These are phyloP conservation scores for Lithocarpus polystachyus DNA, from an alignment of 306 rosid genomes.

Conservation along the genomic window DNA sequence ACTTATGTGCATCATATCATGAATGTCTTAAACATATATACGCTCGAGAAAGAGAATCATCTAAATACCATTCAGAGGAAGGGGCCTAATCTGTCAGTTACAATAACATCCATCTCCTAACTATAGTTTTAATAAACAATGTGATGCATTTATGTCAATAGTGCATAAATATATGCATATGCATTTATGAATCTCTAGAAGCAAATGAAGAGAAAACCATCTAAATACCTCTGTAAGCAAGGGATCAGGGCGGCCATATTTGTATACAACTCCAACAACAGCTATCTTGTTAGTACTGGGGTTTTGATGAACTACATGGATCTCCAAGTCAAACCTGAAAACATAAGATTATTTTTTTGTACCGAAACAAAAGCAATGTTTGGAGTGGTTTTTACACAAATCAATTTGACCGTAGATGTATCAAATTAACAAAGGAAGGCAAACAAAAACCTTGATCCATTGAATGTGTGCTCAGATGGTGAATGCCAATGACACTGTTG, in stretches of 20 bases:
- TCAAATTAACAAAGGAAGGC: not conserved
- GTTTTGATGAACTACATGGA: constrained; percentile 53
- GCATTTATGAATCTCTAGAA: not conserved
- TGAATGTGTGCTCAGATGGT: constrained; percentile 75
- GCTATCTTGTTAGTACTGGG: constrained; percentile 37
- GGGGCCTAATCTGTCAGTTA: not conserved
- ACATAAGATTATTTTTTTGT: not conserved
- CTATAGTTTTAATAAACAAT: not conserved
- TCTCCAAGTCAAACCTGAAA: constrained; percentile 59
- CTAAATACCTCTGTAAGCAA: constrained; percentile 56
- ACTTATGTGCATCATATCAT: not conserved
- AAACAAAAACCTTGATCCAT: constrained; percentile 52
- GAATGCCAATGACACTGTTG: constrained; percentile 79
- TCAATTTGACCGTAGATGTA: not conserved
- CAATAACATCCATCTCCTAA: not conserved
- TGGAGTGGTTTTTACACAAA: not conserved
- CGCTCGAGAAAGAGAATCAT: not conserved
- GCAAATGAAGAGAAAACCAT: not conserved
- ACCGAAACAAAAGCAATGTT: not conserved
- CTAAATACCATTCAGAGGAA: constrained; percentile 57
- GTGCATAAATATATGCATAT: not conserved
- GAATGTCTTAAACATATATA: not conserved
- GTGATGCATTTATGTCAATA: not conserved
- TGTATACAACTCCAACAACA: constrained; percentile 54
- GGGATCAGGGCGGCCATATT: constrained; percentile 56